These are phyloP conservation scores for Podospora fimiseda DNA, from an alignment of 495 filamentous ascomycete species.

Conservation along the genomic window DNA sequence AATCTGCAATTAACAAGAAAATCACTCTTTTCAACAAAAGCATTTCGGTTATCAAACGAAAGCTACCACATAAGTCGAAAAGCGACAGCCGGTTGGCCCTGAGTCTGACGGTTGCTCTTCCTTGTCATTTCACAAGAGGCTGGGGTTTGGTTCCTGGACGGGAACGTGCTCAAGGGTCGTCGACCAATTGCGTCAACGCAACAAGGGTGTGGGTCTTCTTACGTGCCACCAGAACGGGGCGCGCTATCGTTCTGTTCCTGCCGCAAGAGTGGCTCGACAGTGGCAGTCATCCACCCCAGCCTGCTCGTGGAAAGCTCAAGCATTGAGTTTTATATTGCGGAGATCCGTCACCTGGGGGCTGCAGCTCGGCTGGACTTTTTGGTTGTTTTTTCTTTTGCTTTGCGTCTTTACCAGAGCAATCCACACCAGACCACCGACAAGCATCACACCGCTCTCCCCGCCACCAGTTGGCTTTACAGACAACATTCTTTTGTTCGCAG, in stretches of 20 bases:
- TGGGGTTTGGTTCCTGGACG: constrained; percentile 17
- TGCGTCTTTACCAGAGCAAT: constrained; percentile 24
- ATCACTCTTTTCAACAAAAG: too few relatives aligned
- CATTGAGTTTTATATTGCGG: constrained; percentile 31
- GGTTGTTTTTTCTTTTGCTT: constrained; percentile 8
- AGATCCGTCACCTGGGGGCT: constrained; percentile 8
- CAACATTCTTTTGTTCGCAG: neutral
- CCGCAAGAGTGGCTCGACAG: constrained; percentile 13
- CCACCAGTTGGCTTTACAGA: neutral
- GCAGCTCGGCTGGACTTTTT: constrained; percentile 5
- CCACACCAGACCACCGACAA: neutral
- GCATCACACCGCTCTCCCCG: neutral
- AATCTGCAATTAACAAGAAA: too few relatives aligned
- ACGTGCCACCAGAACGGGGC: constrained; percentile 20
- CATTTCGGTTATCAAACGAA: neutral
- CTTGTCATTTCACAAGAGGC: constrained; percentile 25
- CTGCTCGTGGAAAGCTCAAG: constrained; percentile 7
- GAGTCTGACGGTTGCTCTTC: constrained; percentile 9
- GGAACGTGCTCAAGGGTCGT: constrained; percentile 9
- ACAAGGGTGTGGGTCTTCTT: constrained; percentile 10
- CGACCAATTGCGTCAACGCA: constrained; percentile 10
- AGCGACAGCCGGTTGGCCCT: constrained; percentile 11
- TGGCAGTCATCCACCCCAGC: constrained; percentile 6
- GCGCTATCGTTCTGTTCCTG: constrained; percentile 25
- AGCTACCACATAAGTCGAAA: neutral